Conservation (phyloP, 768 basidiomycete species). For the Plicaturopsis crispa region DNA sequence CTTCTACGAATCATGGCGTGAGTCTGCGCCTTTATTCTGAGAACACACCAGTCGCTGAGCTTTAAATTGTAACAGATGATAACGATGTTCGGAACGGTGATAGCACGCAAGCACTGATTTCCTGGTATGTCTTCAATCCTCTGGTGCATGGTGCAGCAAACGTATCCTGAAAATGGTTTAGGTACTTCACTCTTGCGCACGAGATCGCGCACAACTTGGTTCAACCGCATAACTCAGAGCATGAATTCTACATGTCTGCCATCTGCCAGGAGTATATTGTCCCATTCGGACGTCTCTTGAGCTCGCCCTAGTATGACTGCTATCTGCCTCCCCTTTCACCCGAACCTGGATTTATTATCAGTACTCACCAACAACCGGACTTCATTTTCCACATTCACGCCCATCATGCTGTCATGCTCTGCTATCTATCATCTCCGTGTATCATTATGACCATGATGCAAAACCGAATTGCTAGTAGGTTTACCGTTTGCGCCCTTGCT, state of each 20-base stretch:
- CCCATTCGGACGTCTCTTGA: conserved; percentile 28
- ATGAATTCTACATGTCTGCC: conserved; percentile 91
- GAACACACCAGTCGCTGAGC: background rate
- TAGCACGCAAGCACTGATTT: conserved; percentile 60
- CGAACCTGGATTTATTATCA: too few species aligned
- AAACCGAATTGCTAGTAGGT: too few species aligned
- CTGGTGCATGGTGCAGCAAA: too few species aligned
- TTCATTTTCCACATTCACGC: too few species aligned
- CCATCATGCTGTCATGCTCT: too few species aligned
- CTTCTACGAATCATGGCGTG: conserved; percentile 84
- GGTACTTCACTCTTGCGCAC: conserved; percentile 91
- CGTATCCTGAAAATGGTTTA: too few species aligned
- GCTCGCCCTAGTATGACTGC: too few species aligned
- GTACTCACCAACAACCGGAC: too few species aligned
- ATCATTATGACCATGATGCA: too few species aligned
- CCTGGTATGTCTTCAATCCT: conserved; percentile 46
- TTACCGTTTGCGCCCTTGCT: too few species aligned
- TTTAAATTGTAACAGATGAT: conserved; percentile 47
- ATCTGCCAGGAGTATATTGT: conserved; percentile 68
- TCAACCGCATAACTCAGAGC: conserved; percentile 80
- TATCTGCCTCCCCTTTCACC: too few species aligned
- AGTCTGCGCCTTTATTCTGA: conserved; percentile 22
- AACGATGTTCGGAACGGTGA: conserved; percentile 48
- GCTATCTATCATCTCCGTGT: too few species aligned
- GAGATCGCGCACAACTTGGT: conserved; percentile 92